Evolutionary conservation across 495 filamentous ascomycete species (phyloP), one percentile per base, ranked within the genome.

Genomic region (Neurospora sp.): DNA sequence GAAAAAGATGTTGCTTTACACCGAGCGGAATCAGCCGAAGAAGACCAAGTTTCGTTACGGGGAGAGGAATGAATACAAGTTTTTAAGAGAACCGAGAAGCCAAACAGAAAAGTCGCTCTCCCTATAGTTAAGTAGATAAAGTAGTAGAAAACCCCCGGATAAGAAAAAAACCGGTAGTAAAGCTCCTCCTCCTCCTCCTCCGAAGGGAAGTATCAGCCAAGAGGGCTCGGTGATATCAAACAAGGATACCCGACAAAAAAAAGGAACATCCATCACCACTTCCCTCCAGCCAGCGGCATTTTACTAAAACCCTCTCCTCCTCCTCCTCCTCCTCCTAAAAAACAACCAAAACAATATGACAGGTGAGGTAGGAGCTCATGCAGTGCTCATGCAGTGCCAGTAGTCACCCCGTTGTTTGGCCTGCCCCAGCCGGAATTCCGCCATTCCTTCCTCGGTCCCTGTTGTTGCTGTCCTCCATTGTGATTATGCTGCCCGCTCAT

Each of bases 371-470:
- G 21, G 24, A 71, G 36, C 39, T 28, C 54, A 34, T 36, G 54
- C 54, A 66, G 28, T 66, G 54, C 54, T 66, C 54, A 81, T 69
- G 75, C 76, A 59, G 77, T 80, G 69, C 81, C 76, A 19, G 78
- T 79, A 37, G 81, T 79, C 74, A 82, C 73, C 38, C 79, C 74
- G 62, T 78, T 83, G 69, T 83, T 82, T 69, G 80, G 83, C 48
- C 80, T 82, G 37, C 78, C 81, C 85, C 84, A 88, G 15, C 78
- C 85, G 11, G 86, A 88, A 76, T 88, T 88, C 3, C 87, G 82
- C 82, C 86, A 88, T 54, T 88, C 85, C 76, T 81, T 77, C 72
- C 78, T 79, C 75, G 82, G 79, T 72, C 11, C 39, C 28, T 37
- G 43, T 40, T 70, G 70, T 43, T 28, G 70, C 39, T 72, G 73